Evolutionary conservation across 1,284 basidiomycete species (phyloP).

Genomic region (Pterula multifida): DNA sequence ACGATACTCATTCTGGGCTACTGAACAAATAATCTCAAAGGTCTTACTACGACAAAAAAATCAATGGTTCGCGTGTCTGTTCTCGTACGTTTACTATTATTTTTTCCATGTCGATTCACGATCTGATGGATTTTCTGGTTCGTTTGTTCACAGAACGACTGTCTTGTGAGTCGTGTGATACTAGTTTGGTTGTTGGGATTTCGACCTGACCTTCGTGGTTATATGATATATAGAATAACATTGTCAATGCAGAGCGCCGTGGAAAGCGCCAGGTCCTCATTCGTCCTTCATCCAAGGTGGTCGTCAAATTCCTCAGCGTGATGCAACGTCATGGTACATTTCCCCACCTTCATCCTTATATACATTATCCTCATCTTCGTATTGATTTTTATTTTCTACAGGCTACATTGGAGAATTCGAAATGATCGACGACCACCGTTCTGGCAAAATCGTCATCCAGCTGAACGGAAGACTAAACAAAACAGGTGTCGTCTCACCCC

Average conservation of each 20-base stretch:
- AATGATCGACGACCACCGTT: slow-evolving; percentile 98
- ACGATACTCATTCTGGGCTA: slow-evolving; percentile 70
- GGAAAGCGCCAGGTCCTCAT: slow-evolving; percentile 97
- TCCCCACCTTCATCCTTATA: no score
- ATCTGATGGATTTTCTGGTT: no score
- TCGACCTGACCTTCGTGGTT: not conserved
- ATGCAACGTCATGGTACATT: slow-evolving; percentile 95
- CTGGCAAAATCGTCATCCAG: slow-evolving; percentile 97
- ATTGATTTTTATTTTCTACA: slow-evolving; percentile 19
- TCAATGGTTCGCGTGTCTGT: slow-evolving; percentile 82
- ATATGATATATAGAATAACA: slow-evolving; percentile 78
- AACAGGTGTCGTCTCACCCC: slow-evolving; percentile 95
- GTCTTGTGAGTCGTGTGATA: slow-evolving; percentile 38
- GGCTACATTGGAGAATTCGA: slow-evolving; percentile 99
- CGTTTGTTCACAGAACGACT: slow-evolving; percentile 81
- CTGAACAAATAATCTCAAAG: slow-evolving; percentile 12
- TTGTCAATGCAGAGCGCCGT: slow-evolving; percentile 96
- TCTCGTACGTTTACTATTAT: slow-evolving; percentile 38
- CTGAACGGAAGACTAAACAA: slow-evolving; percentile 99
- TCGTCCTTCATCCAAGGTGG: slow-evolving; percentile 91
- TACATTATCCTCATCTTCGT: slow-evolving; percentile 6
- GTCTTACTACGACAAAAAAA: slow-evolving; percentile 11
- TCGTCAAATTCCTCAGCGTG: slow-evolving; percentile 91
- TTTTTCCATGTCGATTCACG: slow-evolving; percentile 7
- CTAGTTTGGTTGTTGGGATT: not conserved